Conservation (phyloP, 2,329 filamentous ascomycete species). For the Colletotrichum trifolii region DNA sequence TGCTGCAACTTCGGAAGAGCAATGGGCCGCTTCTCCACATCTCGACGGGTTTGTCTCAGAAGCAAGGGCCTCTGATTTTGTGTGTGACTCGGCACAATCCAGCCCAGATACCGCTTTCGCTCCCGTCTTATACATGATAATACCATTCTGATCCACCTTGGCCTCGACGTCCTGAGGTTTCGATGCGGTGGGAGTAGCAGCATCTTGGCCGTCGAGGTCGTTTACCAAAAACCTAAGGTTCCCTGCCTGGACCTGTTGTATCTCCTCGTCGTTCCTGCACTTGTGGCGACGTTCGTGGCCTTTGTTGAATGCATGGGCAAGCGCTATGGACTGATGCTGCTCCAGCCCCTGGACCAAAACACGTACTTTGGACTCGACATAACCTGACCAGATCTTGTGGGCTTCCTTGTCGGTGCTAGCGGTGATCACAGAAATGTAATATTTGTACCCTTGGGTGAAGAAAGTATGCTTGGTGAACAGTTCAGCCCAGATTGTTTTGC, state of each 20-base stretch:
- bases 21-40: conserved; percentile 22
- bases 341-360: conserved; percentile 87
- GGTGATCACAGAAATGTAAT: conserved; percentile 90
- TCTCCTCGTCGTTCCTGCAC: conserved; percentile 66
- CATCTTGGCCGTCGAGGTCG: conserved; percentile 44
- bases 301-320: conserved; percentile 94
- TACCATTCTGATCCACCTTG: conserved; percentile 29
- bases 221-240: conserved; percentile 58
- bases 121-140: conserved; percentile 40
- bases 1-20: neutral
- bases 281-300: conserved; percentile 86
- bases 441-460: conserved; percentile 93
- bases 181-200: conserved; percentile 39
- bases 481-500: conserved; percentile 84
- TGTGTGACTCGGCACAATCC: too few relatives aligned
- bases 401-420: conserved; percentile 86
- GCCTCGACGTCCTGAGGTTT: conserved; percentile 29
- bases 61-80: too few relatives aligned
- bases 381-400: conserved; percentile 88
- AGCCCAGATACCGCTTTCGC: too few relatives aligned
- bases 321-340: conserved; percentile 79
- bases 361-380: conserved; percentile 93
- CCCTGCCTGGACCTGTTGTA: conserved; percentile 65
- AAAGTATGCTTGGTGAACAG: conserved; percentile 92
- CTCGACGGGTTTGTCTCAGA: neutral